A percentile compares a stretch with the other conserved stretches of the same genome.
These are phyloP conservation scores for Fagus sylvatica DNA, from an alignment of 306 rosid species.

Conservation along the genomic window DNA sequence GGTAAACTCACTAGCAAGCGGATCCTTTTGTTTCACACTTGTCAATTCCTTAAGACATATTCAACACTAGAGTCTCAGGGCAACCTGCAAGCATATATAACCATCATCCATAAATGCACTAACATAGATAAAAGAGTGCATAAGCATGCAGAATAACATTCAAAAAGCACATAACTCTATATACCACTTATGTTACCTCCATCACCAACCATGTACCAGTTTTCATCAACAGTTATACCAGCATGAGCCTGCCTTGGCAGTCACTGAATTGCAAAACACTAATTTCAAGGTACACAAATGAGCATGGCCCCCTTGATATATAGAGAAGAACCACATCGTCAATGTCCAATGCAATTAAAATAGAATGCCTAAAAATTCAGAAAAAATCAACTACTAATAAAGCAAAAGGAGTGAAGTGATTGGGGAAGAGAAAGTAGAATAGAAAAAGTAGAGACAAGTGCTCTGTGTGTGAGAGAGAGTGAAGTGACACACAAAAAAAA, in stretches of 20 bases:
- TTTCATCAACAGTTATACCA: constrained; percentile 69
- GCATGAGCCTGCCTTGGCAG: constrained; percentile 97
- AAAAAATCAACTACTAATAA: too few species aligned
- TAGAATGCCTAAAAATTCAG: too few species aligned
- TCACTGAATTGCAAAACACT: not conserved
- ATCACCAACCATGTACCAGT: constrained; percentile 95
- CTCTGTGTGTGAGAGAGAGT: too few species aligned
- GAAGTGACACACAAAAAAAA: too few species aligned
- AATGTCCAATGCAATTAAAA: too few species aligned
- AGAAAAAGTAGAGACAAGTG: too few species aligned
- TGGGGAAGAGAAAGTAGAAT: too few species aligned
- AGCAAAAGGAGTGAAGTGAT: too few species aligned
- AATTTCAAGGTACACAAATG: not conserved
- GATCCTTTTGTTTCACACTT: constrained; percentile 76
- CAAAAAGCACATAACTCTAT: constrained; percentile 16
- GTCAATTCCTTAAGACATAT: constrained; percentile 84
- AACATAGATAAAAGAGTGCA: constrained; percentile 1
- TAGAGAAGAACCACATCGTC: not conserved
- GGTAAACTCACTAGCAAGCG: constrained; percentile 96
- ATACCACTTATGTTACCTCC: constrained; percentile 93
- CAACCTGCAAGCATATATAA: constrained; percentile 60
- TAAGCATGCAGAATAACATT: constrained; percentile 5
- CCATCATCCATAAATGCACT: constrained; percentile 16
- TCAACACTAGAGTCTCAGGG: constrained; percentile 76
- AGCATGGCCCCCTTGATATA: not conserved